Conservation (phyloP, 2,329 filamentous ascomycete species). For the Aureobasidium mangrovei region DNA sequence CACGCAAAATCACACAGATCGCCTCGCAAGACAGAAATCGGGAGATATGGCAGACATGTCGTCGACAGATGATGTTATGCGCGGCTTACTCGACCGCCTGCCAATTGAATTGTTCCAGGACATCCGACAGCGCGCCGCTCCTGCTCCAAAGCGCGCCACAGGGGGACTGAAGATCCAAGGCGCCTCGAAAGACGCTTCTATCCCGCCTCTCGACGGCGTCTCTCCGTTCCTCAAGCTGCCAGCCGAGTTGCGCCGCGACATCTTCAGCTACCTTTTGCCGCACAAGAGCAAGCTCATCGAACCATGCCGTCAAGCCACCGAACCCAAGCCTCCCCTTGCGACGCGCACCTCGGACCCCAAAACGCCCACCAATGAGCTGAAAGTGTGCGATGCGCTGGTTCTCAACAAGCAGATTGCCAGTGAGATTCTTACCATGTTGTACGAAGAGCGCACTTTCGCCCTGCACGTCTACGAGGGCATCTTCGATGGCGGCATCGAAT, state of each 20-base stretch:
- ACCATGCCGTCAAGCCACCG: neutral
- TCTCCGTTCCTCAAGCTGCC: conserved; percentile 5
- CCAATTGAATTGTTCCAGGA: neutral
- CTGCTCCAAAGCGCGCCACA: neutral
- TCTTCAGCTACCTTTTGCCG: conserved; percentile 7
- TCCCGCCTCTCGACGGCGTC: neutral
- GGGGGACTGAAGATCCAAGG: neutral
- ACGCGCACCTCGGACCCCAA: no score
- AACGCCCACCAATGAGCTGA: no score
- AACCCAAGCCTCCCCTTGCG: neutral
- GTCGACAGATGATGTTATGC: no score
- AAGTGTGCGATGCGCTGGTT: conserved; percentile 19
- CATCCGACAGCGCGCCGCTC: neutral
- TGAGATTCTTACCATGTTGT: conserved; percentile 20
- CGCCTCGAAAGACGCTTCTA: neutral
- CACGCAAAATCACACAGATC: no score
- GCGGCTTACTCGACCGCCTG: neutral
- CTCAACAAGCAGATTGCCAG: conserved; percentile 20
- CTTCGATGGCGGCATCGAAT: conserved; percentile 25
- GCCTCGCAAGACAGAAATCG: no score
- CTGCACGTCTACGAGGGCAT: conserved; percentile 15
- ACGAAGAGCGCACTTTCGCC: conserved; percentile 19
- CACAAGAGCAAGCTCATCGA: neutral
- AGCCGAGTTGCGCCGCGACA: conserved; percentile 9
- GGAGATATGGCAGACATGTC: no score